Base-by-base conservation (phyloP, 495 filamentous ascomycete genomes). In the Cercophora newfieldiana region DNA sequence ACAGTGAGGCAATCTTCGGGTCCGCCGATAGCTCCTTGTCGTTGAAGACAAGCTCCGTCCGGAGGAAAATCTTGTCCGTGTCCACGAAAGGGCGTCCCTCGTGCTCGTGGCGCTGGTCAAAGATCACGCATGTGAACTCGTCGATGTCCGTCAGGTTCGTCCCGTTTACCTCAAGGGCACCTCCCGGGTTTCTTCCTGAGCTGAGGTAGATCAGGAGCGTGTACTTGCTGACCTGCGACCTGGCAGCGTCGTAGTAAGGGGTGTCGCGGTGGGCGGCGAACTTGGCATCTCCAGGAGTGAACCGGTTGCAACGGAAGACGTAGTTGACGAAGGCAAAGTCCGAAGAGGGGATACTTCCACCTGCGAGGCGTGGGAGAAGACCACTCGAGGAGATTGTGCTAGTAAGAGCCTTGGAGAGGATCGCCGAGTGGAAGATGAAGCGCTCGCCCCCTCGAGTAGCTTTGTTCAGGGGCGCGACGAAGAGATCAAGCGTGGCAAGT, bases 41-140 rank as follows among this genome's bases (percentile, higher is more conserved):
- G n/a, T 24, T 29, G n/a, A 61, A 61, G 19, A 61, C 29, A 18
- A 61, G 59, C 16, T 61, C 59, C 8, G 59, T 61, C 7, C 59
- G 37, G 12, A 61, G 47, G 25, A 61, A 61, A 22, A 61, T 16
- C 21, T 61, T 61, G 47, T 24, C 22, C 7, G 26, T 33, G 18
- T 28, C 18, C 7, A 51, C 24, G n/a, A 61, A 61, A 14, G 59
- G 44, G 19, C 25, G 37, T 6, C 59, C 59, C 2, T 37, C 22
- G 47, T 61, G 59, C 21, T 5, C 2, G 37, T 50, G 26, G 4
- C 29, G 14, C 7, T 61, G 59, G 1, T 18, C 16, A 2, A 61
- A 50, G 18, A 61, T 51, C 7, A 61, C 8, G 22, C 37, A 49
- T 1, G 16, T 51, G 47, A 61, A 50, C 22, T 51, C 47, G 14